phyloP scores from a whole-genome alignment of 345 rosid species.

The Sonneratia alba region DNA sequence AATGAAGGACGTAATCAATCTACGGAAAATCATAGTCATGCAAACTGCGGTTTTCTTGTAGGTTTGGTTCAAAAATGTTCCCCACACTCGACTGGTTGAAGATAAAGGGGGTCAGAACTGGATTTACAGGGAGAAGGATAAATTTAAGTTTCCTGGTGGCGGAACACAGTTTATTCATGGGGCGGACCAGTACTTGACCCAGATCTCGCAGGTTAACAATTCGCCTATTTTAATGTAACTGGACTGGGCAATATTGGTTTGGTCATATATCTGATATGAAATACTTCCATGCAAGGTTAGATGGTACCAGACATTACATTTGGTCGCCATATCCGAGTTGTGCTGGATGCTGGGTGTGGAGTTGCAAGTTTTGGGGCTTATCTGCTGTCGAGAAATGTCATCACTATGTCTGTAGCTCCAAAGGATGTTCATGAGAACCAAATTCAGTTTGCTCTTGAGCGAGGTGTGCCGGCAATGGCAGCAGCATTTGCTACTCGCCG shows the following conservation, averaged over 20 bases:
- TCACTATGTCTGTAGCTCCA: constrained; percentile 92
- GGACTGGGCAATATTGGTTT: background rate
- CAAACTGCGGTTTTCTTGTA: constrained; percentile 14
- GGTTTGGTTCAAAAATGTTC: constrained; percentile 91
- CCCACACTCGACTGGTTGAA: constrained; percentile 75
- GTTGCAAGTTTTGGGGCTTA: constrained; percentile 99
- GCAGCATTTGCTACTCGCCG: constrained; percentile 86
- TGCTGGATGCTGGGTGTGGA: constrained; percentile 89
- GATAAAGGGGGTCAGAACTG: constrained; percentile 98
- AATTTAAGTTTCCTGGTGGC: constrained; percentile 94
- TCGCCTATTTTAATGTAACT: background rate
- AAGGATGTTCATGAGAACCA: constrained; percentile 99
- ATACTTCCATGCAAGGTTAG: constrained; percentile 24
- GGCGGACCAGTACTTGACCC: constrained; percentile 80
- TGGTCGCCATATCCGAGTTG: constrained; percentile 67
- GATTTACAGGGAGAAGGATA: constrained; percentile 62
- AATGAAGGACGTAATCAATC: background rate
- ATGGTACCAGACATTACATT: constrained; percentile 76
- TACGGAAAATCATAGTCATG: background rate
- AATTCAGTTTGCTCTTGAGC: constrained; percentile 98
- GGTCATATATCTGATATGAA: constrained; percentile 2
- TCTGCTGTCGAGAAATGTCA: constrained; percentile 58
- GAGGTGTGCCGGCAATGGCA: constrained; percentile 98
- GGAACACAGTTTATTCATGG: constrained; percentile 99
- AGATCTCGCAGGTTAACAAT: constrained; percentile 54